Conservation (phyloP, 495 filamentous ascomycete genomes). For the Rostrohypoxylon terebratum region DNA sequence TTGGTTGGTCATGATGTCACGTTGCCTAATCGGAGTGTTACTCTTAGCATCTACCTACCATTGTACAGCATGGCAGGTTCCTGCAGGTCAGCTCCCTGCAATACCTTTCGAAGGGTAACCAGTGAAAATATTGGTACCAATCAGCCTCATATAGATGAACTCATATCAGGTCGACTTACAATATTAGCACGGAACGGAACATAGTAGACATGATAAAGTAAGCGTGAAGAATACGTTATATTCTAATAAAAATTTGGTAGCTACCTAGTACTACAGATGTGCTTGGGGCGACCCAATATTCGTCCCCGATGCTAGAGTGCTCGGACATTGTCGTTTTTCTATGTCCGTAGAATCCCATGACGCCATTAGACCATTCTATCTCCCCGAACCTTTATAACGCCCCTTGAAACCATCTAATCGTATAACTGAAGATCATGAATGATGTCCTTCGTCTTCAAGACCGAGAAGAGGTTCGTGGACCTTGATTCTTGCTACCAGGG, state of each 20-base stretch:
- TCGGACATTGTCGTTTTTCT: not conserved
- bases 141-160: constrained; percentile 14
- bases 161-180: not conserved
- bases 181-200: not conserved
- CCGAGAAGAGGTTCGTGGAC: not conserved
- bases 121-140: constrained; percentile 7
- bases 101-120: constrained; percentile 13
- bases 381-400: constrained; percentile 1
- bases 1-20: constrained; percentile 23
- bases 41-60: not conserved
- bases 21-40: constrained; percentile 19
- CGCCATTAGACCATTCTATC: constrained; percentile 3
- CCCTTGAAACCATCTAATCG: not conserved
- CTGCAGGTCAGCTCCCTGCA: constrained; percentile 20
- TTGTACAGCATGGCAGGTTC: constrained; percentile 10
- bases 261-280: constrained; percentile 20
- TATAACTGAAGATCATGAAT: not conserved
- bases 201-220: not conserved
- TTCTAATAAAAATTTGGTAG: not conserved
- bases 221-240: not conserved
- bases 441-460: not conserved
- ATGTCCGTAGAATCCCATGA: not conserved
- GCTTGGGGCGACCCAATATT: constrained; percentile 21
- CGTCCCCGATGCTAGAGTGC: not conserved
- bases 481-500: not conserved